Percentiles rank a stretch among this genome's conserved stretches.
Conservation (phyloP, 208 protist species). For the Strigomonas oncopelti region DNA sequence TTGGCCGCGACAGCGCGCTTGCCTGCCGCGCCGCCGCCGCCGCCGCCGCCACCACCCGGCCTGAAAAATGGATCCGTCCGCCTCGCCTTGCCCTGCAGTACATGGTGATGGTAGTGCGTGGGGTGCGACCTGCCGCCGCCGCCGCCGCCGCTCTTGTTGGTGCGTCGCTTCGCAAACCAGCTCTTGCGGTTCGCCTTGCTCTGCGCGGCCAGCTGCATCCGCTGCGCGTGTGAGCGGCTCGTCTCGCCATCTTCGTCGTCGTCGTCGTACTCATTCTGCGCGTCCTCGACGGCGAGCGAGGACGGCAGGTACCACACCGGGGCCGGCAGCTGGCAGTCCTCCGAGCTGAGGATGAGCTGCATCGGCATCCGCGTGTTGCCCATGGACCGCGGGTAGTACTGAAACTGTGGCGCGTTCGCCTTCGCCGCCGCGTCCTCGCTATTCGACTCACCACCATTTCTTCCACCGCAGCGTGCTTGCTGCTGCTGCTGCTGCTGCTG, state of each 20-base stretch:
- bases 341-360: slow-evolving; percentile 20
- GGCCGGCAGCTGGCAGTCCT: slow-evolving; percentile 27
- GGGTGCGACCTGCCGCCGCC: background rate
- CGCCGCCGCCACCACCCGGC: too few relatives aligned
- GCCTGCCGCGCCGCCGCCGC: too few relatives aligned
- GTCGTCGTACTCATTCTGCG: background rate
- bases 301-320: slow-evolving; percentile 36
- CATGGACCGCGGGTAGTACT: background rate
- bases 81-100: slow-evolving; percentile 10
- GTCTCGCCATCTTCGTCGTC: background rate
- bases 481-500: too few relatives aligned
- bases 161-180: background rate
- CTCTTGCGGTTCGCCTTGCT: background rate
- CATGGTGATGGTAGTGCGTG: slow-evolving; percentile 3
- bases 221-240: background rate
- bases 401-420: background rate
- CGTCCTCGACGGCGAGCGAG: slow-evolving; percentile 17
- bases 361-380: slow-evolving; percentile 14
- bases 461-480: too few relatives aligned
- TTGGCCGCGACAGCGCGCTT: too few relatives aligned
- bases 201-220: background rate
- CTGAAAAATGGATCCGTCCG: slow-evolving; percentile 8
- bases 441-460: background rate
- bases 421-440: background rate
- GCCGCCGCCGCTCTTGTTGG: background rate